Conservation (phyloP, 2,329 filamentous ascomycete species). For the Ophiocordyceps sinensis region DNA sequence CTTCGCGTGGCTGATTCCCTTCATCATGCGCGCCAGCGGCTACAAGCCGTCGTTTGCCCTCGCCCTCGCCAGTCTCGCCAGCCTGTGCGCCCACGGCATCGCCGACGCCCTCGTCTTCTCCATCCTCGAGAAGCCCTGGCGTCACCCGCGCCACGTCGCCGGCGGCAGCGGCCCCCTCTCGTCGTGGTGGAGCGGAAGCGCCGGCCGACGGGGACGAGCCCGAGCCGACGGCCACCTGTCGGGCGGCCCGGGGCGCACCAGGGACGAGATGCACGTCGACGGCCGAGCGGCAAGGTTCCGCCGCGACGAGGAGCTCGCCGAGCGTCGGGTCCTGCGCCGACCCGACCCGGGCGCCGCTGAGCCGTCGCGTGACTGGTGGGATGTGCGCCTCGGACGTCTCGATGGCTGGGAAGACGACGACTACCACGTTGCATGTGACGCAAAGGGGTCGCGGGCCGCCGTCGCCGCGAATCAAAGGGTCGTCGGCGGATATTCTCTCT, state of each 20-base stretch:
- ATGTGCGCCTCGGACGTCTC: constrained; percentile 6
- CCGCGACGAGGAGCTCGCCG: constrained; percentile 30
- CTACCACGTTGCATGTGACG: neutral
- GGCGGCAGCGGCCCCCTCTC: neutral
- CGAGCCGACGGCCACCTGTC: constrained; percentile 2
- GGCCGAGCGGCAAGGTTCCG: constrained; percentile 31
- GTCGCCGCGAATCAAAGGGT: neutral
- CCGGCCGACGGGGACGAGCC: neutral
- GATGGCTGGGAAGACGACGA: constrained; percentile 1
- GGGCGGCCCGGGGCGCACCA: constrained; percentile 25
- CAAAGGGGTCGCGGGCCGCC: neutral
- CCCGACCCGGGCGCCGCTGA: constrained; percentile 4
- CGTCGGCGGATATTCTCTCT: no score
- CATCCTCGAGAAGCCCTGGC: constrained; percentile 57
- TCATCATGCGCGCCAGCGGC: no score
- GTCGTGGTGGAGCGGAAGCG: neutral
- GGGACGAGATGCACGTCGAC: constrained; percentile 38
- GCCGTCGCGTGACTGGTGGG: constrained; percentile 15
- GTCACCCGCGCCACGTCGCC: constrained; percentile 7
- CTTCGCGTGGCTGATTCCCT: constrained; percentile 58
- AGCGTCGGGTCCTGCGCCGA: constrained; percentile 13
- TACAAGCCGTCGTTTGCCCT: constrained; percentile 46
- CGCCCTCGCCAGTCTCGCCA: constrained; percentile 38
- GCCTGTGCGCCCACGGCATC: constrained; percentile 49
- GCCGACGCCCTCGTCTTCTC: constrained; percentile 56